These are phyloP conservation scores for Metarhizium sp. DNA, from an alignment of 2,329 filamentous ascomycete species.

Conservation along the genomic window DNA sequence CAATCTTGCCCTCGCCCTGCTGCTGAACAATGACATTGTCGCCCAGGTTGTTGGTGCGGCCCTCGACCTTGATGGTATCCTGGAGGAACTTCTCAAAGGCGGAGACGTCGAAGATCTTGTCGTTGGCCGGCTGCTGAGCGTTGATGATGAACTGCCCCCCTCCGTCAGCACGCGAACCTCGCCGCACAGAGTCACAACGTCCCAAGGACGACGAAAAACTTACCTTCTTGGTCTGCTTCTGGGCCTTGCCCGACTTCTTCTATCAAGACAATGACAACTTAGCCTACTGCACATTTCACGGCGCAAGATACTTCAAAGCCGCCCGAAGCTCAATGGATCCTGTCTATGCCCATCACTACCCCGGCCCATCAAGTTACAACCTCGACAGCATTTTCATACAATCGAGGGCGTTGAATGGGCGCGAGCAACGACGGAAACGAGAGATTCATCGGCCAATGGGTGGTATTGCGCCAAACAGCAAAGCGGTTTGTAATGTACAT, in stretches of 20 bases:
- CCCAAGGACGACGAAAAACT: constrained; percentile 1
- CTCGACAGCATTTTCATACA: too few species aligned
- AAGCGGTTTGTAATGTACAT: constrained; percentile 75
- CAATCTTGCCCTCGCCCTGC: constrained; percentile 92
- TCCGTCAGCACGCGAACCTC: neutral
- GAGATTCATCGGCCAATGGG: neutral
- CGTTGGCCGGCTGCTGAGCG: constrained; percentile 91
- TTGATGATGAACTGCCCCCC: constrained; percentile 86
- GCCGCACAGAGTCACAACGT: too few species aligned
- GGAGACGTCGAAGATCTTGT: constrained; percentile 99
- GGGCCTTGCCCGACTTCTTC: constrained; percentile 60
- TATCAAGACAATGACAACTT: constrained; percentile 48
- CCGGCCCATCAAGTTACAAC: too few species aligned
- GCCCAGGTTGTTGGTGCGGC: constrained; percentile 95
- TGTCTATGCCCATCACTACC: too few species aligned
- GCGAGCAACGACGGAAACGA: neutral
- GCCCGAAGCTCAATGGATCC: too few species aligned
- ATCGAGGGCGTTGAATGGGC: neutral
- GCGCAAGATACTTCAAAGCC: neutral
- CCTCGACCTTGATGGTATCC: constrained; percentile 99
- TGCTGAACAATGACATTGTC: constrained; percentile 86
- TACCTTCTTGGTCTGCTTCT: constrained; percentile 85
- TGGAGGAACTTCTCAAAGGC: constrained; percentile 99
- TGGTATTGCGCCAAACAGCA: constrained; percentile 61
- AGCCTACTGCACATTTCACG: constrained; percentile 79